phyloP scores from a whole-genome alignment of 2,329 filamentous ascomycete genomes.

The Xylariomycetidae sp. region DNA sequence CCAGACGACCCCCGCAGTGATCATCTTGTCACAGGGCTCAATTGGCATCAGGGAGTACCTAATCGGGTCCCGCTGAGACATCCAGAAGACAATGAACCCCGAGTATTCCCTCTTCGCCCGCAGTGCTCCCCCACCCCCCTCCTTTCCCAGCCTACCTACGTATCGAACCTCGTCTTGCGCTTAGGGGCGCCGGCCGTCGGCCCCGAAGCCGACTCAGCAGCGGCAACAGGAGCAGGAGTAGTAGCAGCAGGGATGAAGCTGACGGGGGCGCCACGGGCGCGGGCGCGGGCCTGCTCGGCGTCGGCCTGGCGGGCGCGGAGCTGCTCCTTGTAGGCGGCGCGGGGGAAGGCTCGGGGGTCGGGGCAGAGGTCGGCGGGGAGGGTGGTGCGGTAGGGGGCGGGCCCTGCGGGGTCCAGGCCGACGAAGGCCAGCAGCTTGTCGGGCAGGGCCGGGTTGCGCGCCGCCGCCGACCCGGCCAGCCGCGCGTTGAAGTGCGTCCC shows the following conservation, averaged over 20 bases:
- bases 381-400: constrained; percentile 66
- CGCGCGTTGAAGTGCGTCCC: constrained; percentile 74
- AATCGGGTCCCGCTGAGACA: too few species aligned
- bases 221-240: constrained; percentile 10
- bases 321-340: constrained; percentile 45
- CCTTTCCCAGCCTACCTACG: too few species aligned
- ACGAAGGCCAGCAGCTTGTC: constrained; percentile 69
- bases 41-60: too few species aligned
- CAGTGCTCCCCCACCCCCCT: background rate
- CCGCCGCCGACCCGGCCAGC: constrained; percentile 57
- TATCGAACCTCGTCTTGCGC: constrained; percentile 30
- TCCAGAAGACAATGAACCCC: too few species aligned
- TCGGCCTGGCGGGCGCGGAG: constrained; percentile 44
- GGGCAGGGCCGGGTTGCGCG: constrained; percentile 66
- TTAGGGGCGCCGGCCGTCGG: constrained; percentile 16
- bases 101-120: too few species aligned
- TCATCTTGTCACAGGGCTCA: too few species aligned
- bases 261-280: constrained; percentile 36
- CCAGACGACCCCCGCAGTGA: too few species aligned
- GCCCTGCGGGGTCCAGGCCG: constrained; percentile 39
- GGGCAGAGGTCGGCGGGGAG: constrained; percentile 37
- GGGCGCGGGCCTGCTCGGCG: constrained; percentile 38
- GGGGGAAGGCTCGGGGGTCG: constrained; percentile 49
- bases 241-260: constrained; percentile 40
- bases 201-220: constrained; percentile 17